Evolutionary conservation across 345 rosid species (phyloP), one percentile per base, ranked within the genome.

Genomic region (Limnanthes douglasii): DNA sequence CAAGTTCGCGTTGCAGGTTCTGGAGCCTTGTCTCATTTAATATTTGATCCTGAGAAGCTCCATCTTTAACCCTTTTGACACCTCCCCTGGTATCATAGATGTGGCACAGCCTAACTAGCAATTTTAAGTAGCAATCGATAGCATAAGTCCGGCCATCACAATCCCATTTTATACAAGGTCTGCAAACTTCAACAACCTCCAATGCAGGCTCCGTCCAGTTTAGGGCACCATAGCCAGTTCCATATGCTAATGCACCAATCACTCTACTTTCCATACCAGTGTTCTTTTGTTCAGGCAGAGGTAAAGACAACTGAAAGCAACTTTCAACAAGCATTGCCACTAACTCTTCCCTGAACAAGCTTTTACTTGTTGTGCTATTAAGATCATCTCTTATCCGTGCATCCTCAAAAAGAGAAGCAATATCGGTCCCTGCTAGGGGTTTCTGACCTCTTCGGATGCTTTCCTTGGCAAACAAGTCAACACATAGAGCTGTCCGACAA

Each of bases 191-290:
- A 51, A 88, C 95, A 39, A 88, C 97, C 60, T 88, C 97, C 52
- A 88, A 56, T 29, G 97, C 86, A 32, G 97, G 93, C 50, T 88
- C 95, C 10, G 97, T 83, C 95, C 97, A 88, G 70, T 88, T 88
- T 35, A 88, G 53, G 31, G 97, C 93, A 53, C 97, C 97, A 66
- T 83, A 88, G 43, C 95, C 97, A 60, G 97, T 83, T 45, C 97
- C 97, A 65, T 88, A 83, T 41, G 97, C 95, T 65, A 88, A 69
- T 42, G 95, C 97, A 54, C 95, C 95, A 51, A 88, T 88, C 40
- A 88, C 97, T 60, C 95, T 76, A 72, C 97, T 70, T 68, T 88
- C 95, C 97, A 79, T 88, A 27, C 97, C 95, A 3, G 93, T 51
- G 59, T 68, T 68, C 54, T 76, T 83, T 53, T 76, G 97, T 66